Evolutionary conservation across 2,329 filamentous ascomycete genomes (phyloP).

Genomic region (Botrytis deweyae): DNA sequence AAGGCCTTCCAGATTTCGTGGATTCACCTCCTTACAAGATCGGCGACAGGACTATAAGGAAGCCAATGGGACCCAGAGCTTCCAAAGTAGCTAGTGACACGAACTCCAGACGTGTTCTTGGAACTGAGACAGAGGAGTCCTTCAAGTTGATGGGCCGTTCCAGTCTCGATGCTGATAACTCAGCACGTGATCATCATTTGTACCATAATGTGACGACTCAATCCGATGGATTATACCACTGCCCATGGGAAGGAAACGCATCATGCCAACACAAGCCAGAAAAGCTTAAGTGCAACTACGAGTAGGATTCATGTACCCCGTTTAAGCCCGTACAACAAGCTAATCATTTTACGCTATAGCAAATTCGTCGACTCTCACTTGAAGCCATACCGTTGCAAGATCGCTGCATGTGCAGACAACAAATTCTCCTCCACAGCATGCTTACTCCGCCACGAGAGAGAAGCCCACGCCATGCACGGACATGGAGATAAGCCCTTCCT

Average conservation of each 20-base stretch:
- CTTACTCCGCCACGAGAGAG: slow-evolving; percentile 88
- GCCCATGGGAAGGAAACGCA: slow-evolving; percentile 74
- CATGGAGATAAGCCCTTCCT: slow-evolving; percentile 91
- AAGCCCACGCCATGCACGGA: slow-evolving; percentile 93
- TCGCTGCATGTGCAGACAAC: slow-evolving; percentile 75
- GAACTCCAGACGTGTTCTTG: slow-evolving; percentile 28
- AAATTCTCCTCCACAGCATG: slow-evolving; percentile 95
- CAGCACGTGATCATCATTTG: slow-evolving; percentile 63
- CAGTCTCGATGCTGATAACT: slow-evolving; percentile 39
- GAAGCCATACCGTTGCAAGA: slow-evolving; percentile 95
- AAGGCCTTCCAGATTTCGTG: slow-evolving; percentile 33
- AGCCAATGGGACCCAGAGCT: slow-evolving; percentile 36
- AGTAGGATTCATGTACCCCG: slow-evolving; percentile 60
- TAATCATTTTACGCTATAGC: slow-evolving; percentile 50
- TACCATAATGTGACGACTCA: slow-evolving; percentile 65
- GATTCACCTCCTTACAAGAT: slow-evolving; percentile 36
- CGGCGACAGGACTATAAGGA: slow-evolving; percentile 35
- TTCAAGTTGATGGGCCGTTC: slow-evolving; percentile 36
- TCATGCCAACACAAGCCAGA: slow-evolving; percentile 87
- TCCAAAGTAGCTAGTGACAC: slow-evolving; percentile 37
- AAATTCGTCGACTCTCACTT: slow-evolving; percentile 97
- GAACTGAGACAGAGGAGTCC: slow-evolving; percentile 36
- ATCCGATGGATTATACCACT: slow-evolving; percentile 85
- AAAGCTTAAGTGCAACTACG: slow-evolving; percentile 98
- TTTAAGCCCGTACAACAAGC: slow-evolving; percentile 23